Evolutionary conservation across 2,329 filamentous ascomycete genomes (phyloP).

Genomic region (Clarireedia homoeocarpa): DNA sequence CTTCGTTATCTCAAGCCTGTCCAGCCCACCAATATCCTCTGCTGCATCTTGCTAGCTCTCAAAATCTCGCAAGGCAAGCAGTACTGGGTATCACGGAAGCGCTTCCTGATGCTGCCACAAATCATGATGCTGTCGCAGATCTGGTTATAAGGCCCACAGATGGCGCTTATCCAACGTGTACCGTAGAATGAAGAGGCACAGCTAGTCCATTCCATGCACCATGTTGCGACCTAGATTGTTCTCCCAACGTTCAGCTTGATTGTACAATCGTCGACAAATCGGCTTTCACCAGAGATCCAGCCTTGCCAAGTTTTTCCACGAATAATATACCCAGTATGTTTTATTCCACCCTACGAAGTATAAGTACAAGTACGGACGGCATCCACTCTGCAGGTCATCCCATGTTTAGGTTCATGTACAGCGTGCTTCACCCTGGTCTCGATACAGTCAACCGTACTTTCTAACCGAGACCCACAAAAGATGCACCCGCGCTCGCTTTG

Average conservation of each 20-base stretch:
- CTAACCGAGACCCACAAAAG: neutral
- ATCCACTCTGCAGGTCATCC: neutral
- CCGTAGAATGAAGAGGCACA: neutral
- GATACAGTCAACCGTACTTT: neutral
- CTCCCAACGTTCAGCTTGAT: neutral
- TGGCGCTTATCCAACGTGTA: neutral
- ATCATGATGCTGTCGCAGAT: neutral
- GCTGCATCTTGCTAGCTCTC: no score
- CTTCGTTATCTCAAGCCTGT: no score
- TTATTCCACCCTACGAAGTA: no score
- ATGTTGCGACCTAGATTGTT: neutral
- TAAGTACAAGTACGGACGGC: neutral
- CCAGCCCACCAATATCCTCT: no score
- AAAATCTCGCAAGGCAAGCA: no score
- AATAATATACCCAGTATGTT: neutral
- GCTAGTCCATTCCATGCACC: neutral
- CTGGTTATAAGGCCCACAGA: neutral
- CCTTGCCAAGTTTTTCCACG: neutral
- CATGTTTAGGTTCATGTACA: neutral
- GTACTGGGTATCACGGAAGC: neutral
- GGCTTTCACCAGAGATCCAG: neutral
- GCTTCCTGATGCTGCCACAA: neutral
- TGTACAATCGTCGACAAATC: neutral
- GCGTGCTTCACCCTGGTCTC: neutral
- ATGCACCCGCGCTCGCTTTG: neutral